Evolutionary conservation across 129 eudicot species (phyloP).

Genomic region (Pittosporum tobira): DNA sequence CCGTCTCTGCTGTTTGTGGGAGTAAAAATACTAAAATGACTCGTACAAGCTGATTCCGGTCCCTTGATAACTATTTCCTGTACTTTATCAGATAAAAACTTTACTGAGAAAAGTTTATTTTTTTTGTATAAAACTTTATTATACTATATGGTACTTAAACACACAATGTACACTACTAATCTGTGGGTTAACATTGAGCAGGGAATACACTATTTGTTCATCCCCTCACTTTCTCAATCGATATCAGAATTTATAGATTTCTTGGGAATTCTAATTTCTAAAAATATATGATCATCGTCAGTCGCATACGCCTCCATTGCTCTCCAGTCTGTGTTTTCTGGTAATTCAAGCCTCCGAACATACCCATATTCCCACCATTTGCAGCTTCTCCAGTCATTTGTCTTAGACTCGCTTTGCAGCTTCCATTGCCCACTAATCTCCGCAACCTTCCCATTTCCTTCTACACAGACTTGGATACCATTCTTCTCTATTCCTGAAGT

Average conservation of each 20-base stretch:
- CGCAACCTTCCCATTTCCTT: constrained; percentile 57
- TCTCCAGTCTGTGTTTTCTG: constrained; percentile 50
- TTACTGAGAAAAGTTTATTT: too few relatives aligned
- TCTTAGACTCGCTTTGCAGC: constrained; percentile 26
- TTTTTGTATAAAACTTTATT: too few relatives aligned
- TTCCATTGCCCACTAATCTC: constrained; percentile 59
- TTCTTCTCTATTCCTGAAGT: constrained; percentile 11
- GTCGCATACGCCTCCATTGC: constrained; percentile 42
- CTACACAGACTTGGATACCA: constrained; percentile 36
- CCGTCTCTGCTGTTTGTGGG: too few relatives aligned
- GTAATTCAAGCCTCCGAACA: constrained; percentile 63
- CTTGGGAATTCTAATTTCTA: constrained; percentile 62
- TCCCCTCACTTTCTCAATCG: constrained; percentile 12
- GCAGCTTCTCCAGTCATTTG: constrained; percentile 46
- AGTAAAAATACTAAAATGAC: too few relatives aligned
- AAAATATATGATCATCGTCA: constrained; percentile 31
- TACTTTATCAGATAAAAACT: too few relatives aligned
- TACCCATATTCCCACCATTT: constrained; percentile 81
- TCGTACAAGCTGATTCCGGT: too few relatives aligned
- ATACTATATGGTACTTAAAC: too few relatives aligned
- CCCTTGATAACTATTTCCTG: neutral
- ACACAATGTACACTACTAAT: neutral
- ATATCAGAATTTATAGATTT: constrained; percentile 16
- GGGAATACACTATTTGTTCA: constrained; percentile 10
- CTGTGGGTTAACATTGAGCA: neutral